Base-by-base conservation (phyloP, 495 filamentous ascomycete genomes). In the Neurospora hispaniola region DNA sequence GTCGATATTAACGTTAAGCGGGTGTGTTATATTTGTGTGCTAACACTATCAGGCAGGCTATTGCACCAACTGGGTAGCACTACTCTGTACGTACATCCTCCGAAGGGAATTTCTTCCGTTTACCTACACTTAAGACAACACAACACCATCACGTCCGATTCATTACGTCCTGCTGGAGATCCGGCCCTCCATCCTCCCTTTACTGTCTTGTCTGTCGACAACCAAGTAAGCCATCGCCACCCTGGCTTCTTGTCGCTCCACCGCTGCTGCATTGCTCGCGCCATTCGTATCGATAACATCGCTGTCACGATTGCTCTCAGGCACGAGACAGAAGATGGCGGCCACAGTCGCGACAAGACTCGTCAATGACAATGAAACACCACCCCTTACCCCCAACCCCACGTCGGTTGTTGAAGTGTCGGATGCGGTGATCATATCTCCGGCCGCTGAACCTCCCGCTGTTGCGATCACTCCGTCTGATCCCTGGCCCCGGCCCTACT, bases 401-500 rank as follows among this genome's bases (percentile, higher is more conserved):
- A 35, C n/a, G 69, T 84, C 16, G 87, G 89, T 14, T 76, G 6
- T 31, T 62, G 54, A 5, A 62, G 54, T 31, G 54, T 35, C 27
- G 54, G 23, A 66, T 66, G 54, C 27, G 27, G 54, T 27, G 54
- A 66, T 27, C 54, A 66, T 66, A 2, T 66, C 27, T 11, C 14
- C 54, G 54, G 54, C 54, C 31, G 54, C 54, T 35, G 54, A 66
- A 31, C 54, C 68, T 73, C 23, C 74, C 66, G 18, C 43, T 41
- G 8, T 71, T 72, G 16, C 89, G 40, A 82, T 86, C 4, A 90
- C 90, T 0, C 90, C 91, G 23, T 69, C 70, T 16, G 89, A 91
- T 74, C 87, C 89, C 10, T 91, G 86, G 88, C 89, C 91, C 35
- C 84, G 86, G n/a, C 86, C 84, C 4, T 97, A 97, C 80, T 92